Percentiles rank a stretch among this genome's conserved stretches.
Evolutionary conservation across 805 yeast species (phyloP).

Genomic region (Tetrapisispora nanseiensis): DNA sequence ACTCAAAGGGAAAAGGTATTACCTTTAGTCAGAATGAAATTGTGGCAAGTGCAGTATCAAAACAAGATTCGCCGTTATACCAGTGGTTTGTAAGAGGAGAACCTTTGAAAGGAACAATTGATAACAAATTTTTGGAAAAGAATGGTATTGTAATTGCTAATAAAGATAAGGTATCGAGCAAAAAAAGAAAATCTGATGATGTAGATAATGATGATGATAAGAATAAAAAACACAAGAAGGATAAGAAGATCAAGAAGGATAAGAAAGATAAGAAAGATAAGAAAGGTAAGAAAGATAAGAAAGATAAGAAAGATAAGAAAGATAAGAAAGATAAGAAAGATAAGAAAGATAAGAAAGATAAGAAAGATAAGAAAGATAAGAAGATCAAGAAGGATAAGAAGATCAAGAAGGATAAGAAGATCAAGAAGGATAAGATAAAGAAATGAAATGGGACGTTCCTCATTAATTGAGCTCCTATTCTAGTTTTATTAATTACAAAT

Average conservation of each 20-base stretch:
- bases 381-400: slow-evolving; percentile 8
- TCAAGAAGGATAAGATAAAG: neutral
- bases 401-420: neutral
- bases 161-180: slow-evolving; percentile 4
- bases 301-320: slow-evolving; percentile 26
- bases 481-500: too few species aligned
- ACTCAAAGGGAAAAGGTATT: slow-evolving; percentile 29
- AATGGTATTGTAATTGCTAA: slow-evolving; percentile 4
- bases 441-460: neutral
- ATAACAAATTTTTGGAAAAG: slow-evolving; percentile 16
- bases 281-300: slow-evolving; percentile 15
- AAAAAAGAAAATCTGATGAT: slow-evolving; percentile 10
- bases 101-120: slow-evolving; percentile 69
- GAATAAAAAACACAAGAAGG: slow-evolving; percentile 15
- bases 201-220: slow-evolving; percentile 8
- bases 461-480: too few species aligned
- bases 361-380: slow-evolving; percentile 21
- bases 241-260: slow-evolving; percentile 17
- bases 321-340: slow-evolving; percentile 12
- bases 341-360: slow-evolving; percentile 23
- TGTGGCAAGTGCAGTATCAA: slow-evolving; percentile 38
- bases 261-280: slow-evolving; percentile 19
- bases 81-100: slow-evolving; percentile 83
- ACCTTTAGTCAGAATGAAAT: slow-evolving; percentile 45
- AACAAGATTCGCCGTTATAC: slow-evolving; percentile 63